Percentiles rank a stretch among this genome's conserved stretches.
These are phyloP conservation scores for Rhododendron williamsianum DNA, from an alignment of 148 eudicot genomes.

Conservation along the genomic window DNA sequence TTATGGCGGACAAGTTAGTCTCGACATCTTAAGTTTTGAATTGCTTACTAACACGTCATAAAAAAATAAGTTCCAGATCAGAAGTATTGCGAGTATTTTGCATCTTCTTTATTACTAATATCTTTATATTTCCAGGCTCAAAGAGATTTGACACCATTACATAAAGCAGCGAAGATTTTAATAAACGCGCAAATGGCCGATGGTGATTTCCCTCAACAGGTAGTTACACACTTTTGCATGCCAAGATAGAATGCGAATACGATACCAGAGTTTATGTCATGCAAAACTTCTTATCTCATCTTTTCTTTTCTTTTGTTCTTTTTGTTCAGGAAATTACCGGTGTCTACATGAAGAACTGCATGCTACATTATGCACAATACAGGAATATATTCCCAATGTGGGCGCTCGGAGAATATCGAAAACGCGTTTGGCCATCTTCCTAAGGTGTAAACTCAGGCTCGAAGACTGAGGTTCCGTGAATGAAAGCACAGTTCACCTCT, in stretches of 20 bases:
- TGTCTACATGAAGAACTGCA: slow-evolving; percentile 45
- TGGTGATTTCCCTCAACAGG: slow-evolving; percentile 57
- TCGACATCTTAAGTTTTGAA: neutral
- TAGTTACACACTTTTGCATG: slow-evolving; percentile 3
- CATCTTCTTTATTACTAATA: too few species aligned
- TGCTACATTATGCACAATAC: slow-evolving; percentile 44
- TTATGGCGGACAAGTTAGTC: slow-evolving; percentile 38
- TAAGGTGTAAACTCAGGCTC: neutral
- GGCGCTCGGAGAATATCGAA: neutral
- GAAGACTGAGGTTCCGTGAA: neutral
- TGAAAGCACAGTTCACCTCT: neutral
- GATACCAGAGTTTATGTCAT: neutral
- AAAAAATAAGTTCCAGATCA: neutral
- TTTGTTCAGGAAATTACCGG: slow-evolving; percentile 41
- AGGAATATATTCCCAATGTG: slow-evolving; percentile 41
- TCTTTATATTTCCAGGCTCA: slow-evolving; percentile 23
- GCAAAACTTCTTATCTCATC: neutral
- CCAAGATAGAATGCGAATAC: neutral
- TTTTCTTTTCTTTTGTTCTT: neutral
- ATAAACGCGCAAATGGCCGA: slow-evolving; percentile 46
- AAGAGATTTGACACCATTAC: slow-evolving; percentile 41
- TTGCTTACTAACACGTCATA: neutral
- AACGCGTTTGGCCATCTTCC: slow-evolving; percentile 13
- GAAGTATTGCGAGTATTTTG: neutral
- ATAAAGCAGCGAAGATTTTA: slow-evolving; percentile 47